phyloP scores from a whole-genome alignment of 768 basidiomycete genomes.

The Termitomyces sp. region DNA sequence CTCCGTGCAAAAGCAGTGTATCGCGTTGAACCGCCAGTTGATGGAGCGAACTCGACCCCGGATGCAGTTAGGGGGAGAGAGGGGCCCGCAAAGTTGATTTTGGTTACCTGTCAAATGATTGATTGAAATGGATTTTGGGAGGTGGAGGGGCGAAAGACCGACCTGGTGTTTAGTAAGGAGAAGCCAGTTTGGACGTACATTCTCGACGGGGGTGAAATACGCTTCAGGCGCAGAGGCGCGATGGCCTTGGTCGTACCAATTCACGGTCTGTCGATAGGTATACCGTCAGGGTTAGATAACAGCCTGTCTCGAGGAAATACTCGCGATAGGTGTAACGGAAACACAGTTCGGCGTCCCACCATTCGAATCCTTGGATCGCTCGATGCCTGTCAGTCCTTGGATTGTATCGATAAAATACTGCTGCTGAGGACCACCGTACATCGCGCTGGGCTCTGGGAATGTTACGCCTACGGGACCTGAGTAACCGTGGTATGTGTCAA shows the following conservation, averaged over 20 bases:
- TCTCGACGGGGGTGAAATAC: conserved; percentile 54
- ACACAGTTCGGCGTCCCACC: conserved; percentile 58
- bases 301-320: conserved; percentile 4
- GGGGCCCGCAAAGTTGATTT: conserved; percentile 36
- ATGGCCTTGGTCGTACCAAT: conserved; percentile 48
- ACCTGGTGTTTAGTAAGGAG: conserved; percentile 43
- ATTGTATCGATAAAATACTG: conserved; percentile 47
- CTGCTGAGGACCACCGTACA: conserved; percentile 60
- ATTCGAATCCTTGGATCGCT: conserved; percentile 48
- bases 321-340: conserved; percentile 51
- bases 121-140: not conserved
- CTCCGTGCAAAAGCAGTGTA: conserved; percentile 42
- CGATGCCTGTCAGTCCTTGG: conserved; percentile 46
- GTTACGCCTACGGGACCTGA: conserved; percentile 55
- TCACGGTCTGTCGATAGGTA: conserved; percentile 35
- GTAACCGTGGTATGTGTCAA: conserved; percentile 49
- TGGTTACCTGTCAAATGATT: conserved; percentile 36
- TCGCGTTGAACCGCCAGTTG: conserved; percentile 33
- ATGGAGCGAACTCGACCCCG: conserved; percentile 46
- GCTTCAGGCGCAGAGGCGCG: conserved; percentile 55
- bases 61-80: conserved; percentile 37
- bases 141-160: not conserved
- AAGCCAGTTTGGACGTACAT: conserved; percentile 44
- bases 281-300: no score
- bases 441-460: conserved; percentile 39